Percentiles rank a stretch among this genome's conserved stretches.
These are phyloP conservation scores for Leccinum subfulvum DNA, from an alignment of 1,284 basidiomycete species.

Conservation along the genomic window DNA sequence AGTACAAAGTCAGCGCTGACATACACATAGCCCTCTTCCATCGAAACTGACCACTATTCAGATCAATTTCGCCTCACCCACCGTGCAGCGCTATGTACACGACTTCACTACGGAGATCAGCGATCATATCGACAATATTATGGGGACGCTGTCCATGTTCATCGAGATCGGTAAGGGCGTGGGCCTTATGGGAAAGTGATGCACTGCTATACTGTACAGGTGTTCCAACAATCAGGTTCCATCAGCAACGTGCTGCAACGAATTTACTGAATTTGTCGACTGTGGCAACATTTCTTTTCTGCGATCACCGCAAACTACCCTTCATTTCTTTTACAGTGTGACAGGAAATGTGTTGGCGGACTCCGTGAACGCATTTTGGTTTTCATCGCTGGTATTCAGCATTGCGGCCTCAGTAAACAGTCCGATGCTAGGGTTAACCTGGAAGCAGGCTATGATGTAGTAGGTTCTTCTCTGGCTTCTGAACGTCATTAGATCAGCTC, in stretches of 20 bases:
- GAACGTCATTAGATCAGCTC: conserved; percentile 7
- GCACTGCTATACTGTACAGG: conserved; percentile 38
- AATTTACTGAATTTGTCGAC: conserved; percentile 58
- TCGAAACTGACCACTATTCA: conserved; percentile 12
- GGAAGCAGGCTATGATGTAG: conserved; percentile 61
- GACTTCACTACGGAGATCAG: conserved; percentile 54
- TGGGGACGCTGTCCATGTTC: conserved; percentile 48
- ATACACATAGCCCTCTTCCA: neutral
- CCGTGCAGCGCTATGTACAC: conserved; percentile 55
- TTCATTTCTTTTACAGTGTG: conserved; percentile 48
- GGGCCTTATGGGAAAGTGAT: conserved; percentile 17
- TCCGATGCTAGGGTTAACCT: conserved; percentile 49
- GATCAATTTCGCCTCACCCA: conserved; percentile 33
- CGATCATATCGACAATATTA: conserved; percentile 55
- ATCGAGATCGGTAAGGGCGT: conserved; percentile 50
- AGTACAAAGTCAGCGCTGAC: conserved; percentile 32
- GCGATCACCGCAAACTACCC: conserved; percentile 54
- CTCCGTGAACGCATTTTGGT: conserved; percentile 60
- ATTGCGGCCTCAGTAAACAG: conserved; percentile 62
- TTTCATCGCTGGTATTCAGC: conserved; percentile 59
- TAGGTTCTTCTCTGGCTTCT: conserved; percentile 34
- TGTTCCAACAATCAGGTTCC: conserved; percentile 59
- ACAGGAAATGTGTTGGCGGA: conserved; percentile 34
- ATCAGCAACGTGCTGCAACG: conserved; percentile 53
- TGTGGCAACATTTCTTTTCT: conserved; percentile 60